These are phyloP conservation scores for Suhomyces taliae DNA, from an alignment of 1,139 yeast species.

Conservation along the genomic window DNA sequence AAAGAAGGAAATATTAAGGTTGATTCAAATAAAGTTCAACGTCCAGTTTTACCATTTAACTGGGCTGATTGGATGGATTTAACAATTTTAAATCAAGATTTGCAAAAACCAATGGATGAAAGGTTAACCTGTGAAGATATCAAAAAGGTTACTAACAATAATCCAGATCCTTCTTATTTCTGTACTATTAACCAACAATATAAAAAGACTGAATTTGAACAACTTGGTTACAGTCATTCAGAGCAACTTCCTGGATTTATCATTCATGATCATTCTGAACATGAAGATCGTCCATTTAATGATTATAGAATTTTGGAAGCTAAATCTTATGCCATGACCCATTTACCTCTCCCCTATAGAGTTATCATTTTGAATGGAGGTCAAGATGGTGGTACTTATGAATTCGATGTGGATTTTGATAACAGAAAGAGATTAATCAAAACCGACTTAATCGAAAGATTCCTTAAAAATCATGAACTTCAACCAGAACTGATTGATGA, in stretches of 20 bases:
- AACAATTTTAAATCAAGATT: constrained; percentile 12
- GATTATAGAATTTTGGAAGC: constrained; percentile 17
- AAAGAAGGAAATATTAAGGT: constrained; percentile 1
- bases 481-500: constrained; percentile 13
- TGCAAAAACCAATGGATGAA: constrained; percentile 9
- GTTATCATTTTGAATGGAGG: constrained; percentile 29
- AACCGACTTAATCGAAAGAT: constrained; percentile 13
- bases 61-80: constrained; percentile 23
- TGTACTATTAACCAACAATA: constrained; percentile 11
- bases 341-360: constrained; percentile 31
- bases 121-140: constrained; percentile 15
- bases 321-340: constrained; percentile 21
- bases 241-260: constrained; percentile 19
- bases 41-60: constrained; percentile 17
- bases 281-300: constrained; percentile 16
- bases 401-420: constrained; percentile 28
- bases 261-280: constrained; percentile 22
- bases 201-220: constrained; percentile 9
- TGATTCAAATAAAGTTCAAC: constrained; percentile 1
- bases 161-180: constrained; percentile 18
- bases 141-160: constrained; percentile 13
- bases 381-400: constrained; percentile 29
- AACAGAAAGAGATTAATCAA: constrained; percentile 14
- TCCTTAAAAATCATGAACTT: constrained; percentile 11
- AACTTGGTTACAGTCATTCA: constrained; percentile 12